Evolutionary conservation across 192 early-diverging fungal genomes (phyloP).

Genomic region (Backusella tarrabulga): DNA sequence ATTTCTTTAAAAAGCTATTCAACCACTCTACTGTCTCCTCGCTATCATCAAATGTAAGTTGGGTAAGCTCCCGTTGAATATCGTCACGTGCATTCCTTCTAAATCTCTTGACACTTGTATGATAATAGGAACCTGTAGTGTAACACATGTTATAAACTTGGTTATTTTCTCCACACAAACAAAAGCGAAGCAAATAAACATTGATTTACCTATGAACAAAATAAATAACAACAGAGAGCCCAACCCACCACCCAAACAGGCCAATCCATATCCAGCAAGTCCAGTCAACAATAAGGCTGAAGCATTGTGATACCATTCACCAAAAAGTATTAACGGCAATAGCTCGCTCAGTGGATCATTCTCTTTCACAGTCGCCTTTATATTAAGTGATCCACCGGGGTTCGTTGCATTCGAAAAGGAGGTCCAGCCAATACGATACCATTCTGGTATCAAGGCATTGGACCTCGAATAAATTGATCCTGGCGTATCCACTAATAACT

Average conservation of each 20-base stretch:
- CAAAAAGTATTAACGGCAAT: slow-evolving; percentile 24
- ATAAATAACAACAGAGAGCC: slow-evolving; percentile 17
- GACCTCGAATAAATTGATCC: neutral
- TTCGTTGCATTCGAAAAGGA: slow-evolving; percentile 11
- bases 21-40: slow-evolving; percentile 75
- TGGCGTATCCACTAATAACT: neutral
- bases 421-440: slow-evolving; percentile 30
- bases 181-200: neutral
- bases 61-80: slow-evolving; percentile 50
- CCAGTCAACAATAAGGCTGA: slow-evolving; percentile 22
- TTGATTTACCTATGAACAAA: slow-evolving; percentile 27
- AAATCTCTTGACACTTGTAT: slow-evolving; percentile 51
- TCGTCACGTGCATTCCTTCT: slow-evolving; percentile 56
- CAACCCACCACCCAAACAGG: slow-evolving; percentile 23
- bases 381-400: slow-evolving; percentile 11
- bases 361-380: slow-evolving; percentile 5
- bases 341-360: slow-evolving; percentile 17
- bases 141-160: neutral
- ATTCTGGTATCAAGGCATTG: slow-evolving; percentile 13
- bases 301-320: slow-evolving; percentile 38
- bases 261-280: slow-evolving; percentile 17
- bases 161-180: neutral
- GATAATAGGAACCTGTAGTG: slow-evolving; percentile 50
- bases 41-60: slow-evolving; percentile 41
- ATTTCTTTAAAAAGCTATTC: slow-evolving; percentile 67